These are phyloP conservation scores for Periconia sp. DNA, from an alignment of 2,329 filamentous ascomycete species.

Conservation along the genomic window DNA sequence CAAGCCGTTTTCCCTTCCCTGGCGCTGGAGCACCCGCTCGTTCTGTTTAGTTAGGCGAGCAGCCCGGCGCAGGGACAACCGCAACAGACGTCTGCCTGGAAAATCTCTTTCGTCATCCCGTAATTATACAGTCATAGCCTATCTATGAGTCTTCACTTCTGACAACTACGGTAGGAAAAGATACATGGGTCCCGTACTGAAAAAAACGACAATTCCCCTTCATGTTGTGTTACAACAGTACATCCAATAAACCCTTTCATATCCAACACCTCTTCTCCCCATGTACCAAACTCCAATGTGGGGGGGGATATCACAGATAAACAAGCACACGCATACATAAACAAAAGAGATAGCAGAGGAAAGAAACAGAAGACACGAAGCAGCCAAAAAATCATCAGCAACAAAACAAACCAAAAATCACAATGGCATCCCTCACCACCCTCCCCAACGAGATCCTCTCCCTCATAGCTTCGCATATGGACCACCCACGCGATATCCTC, in stretches of 20 bases:
- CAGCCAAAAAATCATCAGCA: no score
- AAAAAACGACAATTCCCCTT: background rate
- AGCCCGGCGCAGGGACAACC: background rate
- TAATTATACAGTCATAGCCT: background rate
- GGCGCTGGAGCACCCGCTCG: no score
- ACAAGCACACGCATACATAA: no score
- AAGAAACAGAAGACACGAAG: background rate
- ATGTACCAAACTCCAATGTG: no score
- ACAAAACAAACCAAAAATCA: background rate
- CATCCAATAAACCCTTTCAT: no score
- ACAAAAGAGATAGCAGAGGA: background rate
- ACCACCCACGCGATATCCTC: constrained; percentile 28
- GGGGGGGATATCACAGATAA: no score
- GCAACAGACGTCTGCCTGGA: background rate
- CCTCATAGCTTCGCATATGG: constrained; percentile 30
- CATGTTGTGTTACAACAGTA: no score
- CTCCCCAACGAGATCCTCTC: constrained; percentile 39
- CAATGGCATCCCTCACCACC: constrained; percentile 24
- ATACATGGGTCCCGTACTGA: background rate
- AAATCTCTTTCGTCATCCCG: background rate
- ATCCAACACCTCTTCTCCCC: no score
- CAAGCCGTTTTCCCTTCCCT: no score
- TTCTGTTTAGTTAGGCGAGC: background rate
- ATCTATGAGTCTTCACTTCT: background rate
- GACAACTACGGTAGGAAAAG: background rate